Conservation (phyloP, 2,329 filamentous ascomycete genomes). For the Trichoderma atroviride region DNA sequence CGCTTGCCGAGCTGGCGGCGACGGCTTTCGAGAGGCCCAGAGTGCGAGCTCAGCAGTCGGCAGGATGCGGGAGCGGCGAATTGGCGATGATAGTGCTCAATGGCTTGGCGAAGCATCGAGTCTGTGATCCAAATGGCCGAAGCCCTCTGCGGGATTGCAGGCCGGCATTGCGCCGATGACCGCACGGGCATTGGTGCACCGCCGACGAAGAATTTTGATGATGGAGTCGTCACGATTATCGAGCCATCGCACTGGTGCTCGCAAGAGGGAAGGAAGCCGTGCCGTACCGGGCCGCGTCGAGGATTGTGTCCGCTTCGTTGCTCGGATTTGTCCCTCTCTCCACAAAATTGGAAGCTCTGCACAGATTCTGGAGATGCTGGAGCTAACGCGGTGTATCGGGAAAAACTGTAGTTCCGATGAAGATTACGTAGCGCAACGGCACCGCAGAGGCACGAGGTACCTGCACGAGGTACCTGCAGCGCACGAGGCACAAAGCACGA, state of each 20-base stretch:
- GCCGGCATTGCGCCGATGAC: conserved; percentile 35
- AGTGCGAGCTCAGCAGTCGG: conserved; percentile 47
- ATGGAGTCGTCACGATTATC: not conserved
- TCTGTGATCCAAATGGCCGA: conserved; percentile 40
- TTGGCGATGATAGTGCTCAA: conserved; percentile 39
- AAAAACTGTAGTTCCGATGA: conserved; percentile 20
- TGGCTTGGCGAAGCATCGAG: conserved; percentile 38
- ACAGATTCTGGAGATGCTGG: not conserved
- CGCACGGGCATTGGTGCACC: conserved; percentile 37
- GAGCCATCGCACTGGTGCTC: conserved; percentile 1
- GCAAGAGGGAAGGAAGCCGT: not conserved
- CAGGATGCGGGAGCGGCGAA: conserved; percentile 29
- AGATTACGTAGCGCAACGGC: not conserved
- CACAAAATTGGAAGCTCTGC: not conserved
- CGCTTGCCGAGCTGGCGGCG: conserved; percentile 56
- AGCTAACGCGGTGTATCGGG: conserved; percentile 10
- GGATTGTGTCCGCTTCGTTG: not conserved
- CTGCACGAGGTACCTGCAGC: not conserved
- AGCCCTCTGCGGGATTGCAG: conserved; percentile 30
- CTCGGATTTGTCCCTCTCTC: not conserved
- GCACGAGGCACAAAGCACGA: not conserved
- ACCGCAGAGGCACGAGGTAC: not conserved
- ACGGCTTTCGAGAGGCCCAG: conserved; percentile 58
- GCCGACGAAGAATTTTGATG: not conserved
- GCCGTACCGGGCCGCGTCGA: not conserved